phyloP scores from a whole-genome alignment of 148 eudicot species.

The Talinum fruticosum region DNA sequence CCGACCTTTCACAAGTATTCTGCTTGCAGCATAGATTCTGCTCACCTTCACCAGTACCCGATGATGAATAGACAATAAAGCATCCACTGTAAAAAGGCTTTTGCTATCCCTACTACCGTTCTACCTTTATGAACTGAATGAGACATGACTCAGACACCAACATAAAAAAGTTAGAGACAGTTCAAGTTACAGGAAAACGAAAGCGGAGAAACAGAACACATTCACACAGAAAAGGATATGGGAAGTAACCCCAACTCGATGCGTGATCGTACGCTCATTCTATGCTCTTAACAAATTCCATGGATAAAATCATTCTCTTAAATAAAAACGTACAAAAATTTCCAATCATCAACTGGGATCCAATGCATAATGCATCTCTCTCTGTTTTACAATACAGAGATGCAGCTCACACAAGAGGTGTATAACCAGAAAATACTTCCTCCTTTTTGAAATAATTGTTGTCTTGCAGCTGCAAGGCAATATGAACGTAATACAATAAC shows the following conservation, averaged over 20 bases:
- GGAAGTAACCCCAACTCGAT: background rate
- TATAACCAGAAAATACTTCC: background rate
- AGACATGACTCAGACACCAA: conserved; percentile 22
- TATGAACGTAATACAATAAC: no score
- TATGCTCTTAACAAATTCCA: conserved; percentile 3
- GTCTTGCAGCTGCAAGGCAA: no score
- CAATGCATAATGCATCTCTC: conserved; percentile 12
- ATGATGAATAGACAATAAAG: conserved; percentile 30
- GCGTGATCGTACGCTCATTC: background rate
- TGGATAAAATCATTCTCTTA: background rate
- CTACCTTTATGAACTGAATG: conserved; percentile 27
- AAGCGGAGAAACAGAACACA: background rate
- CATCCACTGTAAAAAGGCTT: conserved; percentile 31
- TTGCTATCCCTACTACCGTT: conserved; percentile 30
- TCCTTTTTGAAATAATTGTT: no score
- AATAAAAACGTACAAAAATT: background rate
- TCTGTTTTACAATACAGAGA: background rate
- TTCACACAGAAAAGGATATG: background rate
- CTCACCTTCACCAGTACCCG: conserved; percentile 43
- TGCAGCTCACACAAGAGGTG: background rate
- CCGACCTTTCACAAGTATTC: conserved; percentile 40
- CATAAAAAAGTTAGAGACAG: conserved; percentile 11
- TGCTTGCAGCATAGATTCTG: conserved; percentile 45
- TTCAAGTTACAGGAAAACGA: conserved; percentile 13
- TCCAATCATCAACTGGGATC: background rate